Percentiles rank a stretch among this genome's conserved stretches.
Evolutionary conservation across 176 grass and related monocot genomes (phyloP).

Genomic region (Bromus sterilis): DNA sequence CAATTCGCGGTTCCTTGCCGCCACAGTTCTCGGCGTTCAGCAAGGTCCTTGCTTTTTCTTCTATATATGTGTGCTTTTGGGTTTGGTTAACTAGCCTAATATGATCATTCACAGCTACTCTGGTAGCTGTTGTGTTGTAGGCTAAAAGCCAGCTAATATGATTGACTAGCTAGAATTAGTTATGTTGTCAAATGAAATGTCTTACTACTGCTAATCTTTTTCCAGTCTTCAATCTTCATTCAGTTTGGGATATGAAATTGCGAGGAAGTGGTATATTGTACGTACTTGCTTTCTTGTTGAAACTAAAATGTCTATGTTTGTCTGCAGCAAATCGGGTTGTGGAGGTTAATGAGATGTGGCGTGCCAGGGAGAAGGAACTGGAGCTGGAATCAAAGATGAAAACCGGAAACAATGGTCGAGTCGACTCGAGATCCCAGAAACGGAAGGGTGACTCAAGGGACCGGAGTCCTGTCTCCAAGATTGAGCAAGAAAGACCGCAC

Average conservation of each 20-base stretch:
- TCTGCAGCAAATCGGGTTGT: constrained; percentile 51
- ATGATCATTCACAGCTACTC: neutral
- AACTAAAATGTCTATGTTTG: neutral
- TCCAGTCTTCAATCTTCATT: no score
- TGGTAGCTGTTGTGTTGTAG: neutral
- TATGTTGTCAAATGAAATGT: neutral
- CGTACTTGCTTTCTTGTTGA: neutral
- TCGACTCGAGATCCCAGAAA: neutral
- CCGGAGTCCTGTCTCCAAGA: constrained; percentile 4
- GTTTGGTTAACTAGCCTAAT: neutral
- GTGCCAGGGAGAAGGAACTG: constrained; percentile 50
- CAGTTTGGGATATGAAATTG: neutral
- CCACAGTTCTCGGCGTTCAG: constrained; percentile 53
- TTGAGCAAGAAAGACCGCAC: neutral
- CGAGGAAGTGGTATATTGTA: no score
- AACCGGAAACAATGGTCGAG: neutral
- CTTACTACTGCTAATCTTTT: no score
- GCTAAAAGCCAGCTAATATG: neutral
- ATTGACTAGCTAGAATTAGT: neutral
- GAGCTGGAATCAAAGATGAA: constrained; percentile 37
- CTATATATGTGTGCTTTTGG: neutral
- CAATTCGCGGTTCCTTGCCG: constrained; percentile 63
- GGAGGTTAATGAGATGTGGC: constrained; percentile 64
- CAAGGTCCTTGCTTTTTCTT: constrained; percentile 23
- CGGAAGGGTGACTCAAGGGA: neutral